Percentiles rank a stretch among this genome's conserved stretches.
Conservation (phyloP, 371 early-diverging fungal genomes). For the Zychaea mexicana region DNA sequence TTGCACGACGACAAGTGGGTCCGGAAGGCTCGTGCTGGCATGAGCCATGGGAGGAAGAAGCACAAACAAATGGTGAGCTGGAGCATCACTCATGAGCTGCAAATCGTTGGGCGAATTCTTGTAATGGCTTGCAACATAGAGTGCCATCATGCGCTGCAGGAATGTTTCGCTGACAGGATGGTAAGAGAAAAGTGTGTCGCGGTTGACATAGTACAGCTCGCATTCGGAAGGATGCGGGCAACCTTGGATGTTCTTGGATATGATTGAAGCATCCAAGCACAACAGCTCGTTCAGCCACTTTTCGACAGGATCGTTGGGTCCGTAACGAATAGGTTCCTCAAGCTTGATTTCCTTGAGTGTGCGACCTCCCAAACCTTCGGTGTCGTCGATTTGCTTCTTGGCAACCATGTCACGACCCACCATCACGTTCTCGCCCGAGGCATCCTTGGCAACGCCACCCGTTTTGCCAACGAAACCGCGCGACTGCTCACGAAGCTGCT, state of each 20-base stretch:
- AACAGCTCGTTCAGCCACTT: constrained; percentile 96
- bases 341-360: constrained; percentile 89
- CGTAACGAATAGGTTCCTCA: constrained; percentile 97
- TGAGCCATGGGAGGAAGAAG: constrained; percentile 88
- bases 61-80: constrained; percentile 98
- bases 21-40: constrained; percentile 77
- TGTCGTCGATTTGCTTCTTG: constrained; percentile 48
- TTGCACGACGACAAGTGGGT: constrained; percentile 94
- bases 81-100: constrained; percentile 97
- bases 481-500: constrained; percentile 91
- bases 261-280: constrained; percentile 88
- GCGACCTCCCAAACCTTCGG: constrained; percentile 63
- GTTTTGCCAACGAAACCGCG: constrained; percentile 72
- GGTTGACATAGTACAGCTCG: constrained; percentile 94
- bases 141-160: constrained; percentile 95
- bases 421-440: constrained; percentile 46
- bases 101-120: constrained; percentile 99
- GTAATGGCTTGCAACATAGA: constrained; percentile 99
- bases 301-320: constrained; percentile 92
- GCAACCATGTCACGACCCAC: constrained; percentile 60
- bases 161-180: constrained; percentile 96
- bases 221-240: constrained; percentile 96
- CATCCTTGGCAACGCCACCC: constrained; percentile 41
- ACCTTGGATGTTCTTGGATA: constrained; percentile 76
- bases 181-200: constrained; percentile 95